Conservation (phyloP, 139 green algal genomes). For the Haematococcus sp. region DNA sequence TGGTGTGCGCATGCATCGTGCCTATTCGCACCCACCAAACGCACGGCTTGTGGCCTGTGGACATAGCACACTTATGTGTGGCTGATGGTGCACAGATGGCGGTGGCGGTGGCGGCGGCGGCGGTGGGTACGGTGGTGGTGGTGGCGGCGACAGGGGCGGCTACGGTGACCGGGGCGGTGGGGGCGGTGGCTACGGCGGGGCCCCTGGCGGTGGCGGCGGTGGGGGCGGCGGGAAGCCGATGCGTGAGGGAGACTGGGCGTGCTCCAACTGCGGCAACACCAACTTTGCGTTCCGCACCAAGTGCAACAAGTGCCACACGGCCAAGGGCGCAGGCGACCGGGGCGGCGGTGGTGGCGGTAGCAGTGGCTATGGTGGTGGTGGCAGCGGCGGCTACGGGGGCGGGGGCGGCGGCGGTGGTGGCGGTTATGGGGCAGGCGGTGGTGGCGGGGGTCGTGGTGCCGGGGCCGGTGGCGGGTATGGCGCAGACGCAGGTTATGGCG, state of each 20-base stretch:
- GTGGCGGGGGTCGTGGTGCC: neutral
- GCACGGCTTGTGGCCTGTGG: too few species aligned
- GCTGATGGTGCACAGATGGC: neutral
- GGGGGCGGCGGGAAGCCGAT: slow-evolving; percentile 16
- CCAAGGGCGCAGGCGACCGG: slow-evolving; percentile 33
- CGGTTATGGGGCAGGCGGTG: neutral
- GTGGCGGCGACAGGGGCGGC: neutral
- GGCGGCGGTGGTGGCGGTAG: slow-evolving; percentile 11
- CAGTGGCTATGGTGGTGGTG: neutral
- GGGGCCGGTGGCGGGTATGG: slow-evolving; percentile 13
- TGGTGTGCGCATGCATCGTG: neutral
- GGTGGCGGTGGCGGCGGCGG: slow-evolving; percentile 6
- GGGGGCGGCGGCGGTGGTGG: neutral
- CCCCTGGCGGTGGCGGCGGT: slow-evolving; percentile 17
- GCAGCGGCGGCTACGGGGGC: slow-evolving; percentile 1
- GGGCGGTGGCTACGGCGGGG: slow-evolving; percentile 20
- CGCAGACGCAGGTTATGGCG: neutral
- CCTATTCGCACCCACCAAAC: too few species aligned
- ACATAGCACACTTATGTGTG: neutral
- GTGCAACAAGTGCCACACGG: slow-evolving; percentile 66
- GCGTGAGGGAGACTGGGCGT: slow-evolving; percentile 66
- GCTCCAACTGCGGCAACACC: slow-evolving; percentile 67
- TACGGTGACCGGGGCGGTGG: neutral
- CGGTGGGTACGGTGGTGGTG: neutral
- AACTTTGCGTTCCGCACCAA: slow-evolving; percentile 63